phyloP scores from a whole-genome alignment of 2,329 filamentous ascomycete genomes.

The Fusarium marasasianum region DNA sequence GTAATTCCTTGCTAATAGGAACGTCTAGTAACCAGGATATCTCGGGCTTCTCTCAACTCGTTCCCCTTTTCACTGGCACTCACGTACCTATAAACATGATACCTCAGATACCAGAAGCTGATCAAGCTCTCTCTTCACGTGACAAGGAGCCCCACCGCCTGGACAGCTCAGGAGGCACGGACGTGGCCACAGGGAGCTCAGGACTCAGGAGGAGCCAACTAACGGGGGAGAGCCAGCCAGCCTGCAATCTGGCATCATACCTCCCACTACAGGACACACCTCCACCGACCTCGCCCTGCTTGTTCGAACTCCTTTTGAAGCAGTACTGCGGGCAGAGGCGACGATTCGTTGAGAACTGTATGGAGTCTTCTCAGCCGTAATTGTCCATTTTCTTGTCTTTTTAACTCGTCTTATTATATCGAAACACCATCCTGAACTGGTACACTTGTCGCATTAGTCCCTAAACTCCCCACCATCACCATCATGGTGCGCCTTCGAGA shows the following conservation, averaged over 20 bases:
- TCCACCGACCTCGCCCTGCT: conserved; percentile 39
- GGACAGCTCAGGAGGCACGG: conserved; percentile 42
- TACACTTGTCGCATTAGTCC: conserved; percentile 38
- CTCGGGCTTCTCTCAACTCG: neutral
- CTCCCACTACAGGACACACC: conserved; percentile 43
- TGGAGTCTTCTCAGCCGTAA: conserved; percentile 32
- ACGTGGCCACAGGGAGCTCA: conserved; percentile 45
- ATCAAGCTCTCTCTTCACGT: conserved; percentile 41
- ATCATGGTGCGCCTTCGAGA: conserved; percentile 95
- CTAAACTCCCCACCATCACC: conserved; percentile 44
- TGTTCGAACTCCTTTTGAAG: conserved; percentile 32
- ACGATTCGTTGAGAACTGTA: conserved; percentile 29
- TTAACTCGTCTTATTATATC: conserved; percentile 23
- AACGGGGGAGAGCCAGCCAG: conserved; percentile 29
- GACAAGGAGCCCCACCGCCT: conserved; percentile 33
- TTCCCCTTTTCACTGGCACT: neutral
- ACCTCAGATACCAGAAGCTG: neutral
- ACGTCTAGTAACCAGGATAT: neutral
- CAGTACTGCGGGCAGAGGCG: conserved; percentile 47
- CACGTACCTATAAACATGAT: neutral
- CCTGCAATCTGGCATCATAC: conserved; percentile 60
- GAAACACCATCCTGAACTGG: conserved; percentile 36
- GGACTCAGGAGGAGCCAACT: conserved; percentile 43
- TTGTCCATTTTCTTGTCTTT: conserved; percentile 31
- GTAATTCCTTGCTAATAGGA: neutral